A percentile compares a stretch with the other conserved stretches of the same genome.
These are phyloP conservation scores for Exserohilum rostratum DNA, from an alignment of 2,329 filamentous ascomycete genomes.

Conservation along the genomic window DNA sequence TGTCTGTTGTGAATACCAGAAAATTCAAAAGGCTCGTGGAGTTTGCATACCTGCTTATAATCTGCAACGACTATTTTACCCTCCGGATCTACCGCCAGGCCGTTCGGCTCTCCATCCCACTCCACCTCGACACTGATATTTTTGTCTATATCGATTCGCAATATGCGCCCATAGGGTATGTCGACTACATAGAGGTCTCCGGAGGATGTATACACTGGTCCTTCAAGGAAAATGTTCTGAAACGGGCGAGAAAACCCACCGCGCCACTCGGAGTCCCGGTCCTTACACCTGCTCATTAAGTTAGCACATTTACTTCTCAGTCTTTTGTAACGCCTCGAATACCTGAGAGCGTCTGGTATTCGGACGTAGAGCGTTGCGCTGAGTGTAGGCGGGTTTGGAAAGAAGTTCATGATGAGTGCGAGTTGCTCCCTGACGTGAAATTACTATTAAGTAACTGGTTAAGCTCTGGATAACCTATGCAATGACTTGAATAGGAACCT, in stretches of 20 bases:
- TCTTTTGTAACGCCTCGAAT: no score
- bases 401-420: constrained; percentile 50
- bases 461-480: no score
- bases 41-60: constrained; percentile 53
- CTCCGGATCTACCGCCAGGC: constrained; percentile 43
- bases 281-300: no score
- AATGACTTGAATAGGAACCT: no score
- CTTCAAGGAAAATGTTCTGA: constrained; percentile 52
- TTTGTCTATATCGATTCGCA: constrained; percentile 42
- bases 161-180: constrained; percentile 50
- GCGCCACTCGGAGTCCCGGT: constrained; percentile 47
- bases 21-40: no score
- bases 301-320: no score
- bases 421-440: no score
- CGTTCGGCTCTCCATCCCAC: constrained; percentile 54
- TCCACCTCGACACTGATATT: constrained; percentile 38
- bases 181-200: constrained; percentile 51
- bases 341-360: constrained; percentile 46
- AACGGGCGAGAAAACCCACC: constrained; percentile 45
- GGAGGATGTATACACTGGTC: constrained; percentile 40
- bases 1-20: no score
- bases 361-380: constrained; percentile 46
- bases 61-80: constrained; percentile 50
- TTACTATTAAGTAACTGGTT: no score
- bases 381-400: constrained; percentile 41